A percentile compares a stretch with the other conserved stretches of the same genome.
Evolutionary conservation across 2,329 filamentous ascomycete species (phyloP).

Genomic region (Colletotrichum sp.): DNA sequence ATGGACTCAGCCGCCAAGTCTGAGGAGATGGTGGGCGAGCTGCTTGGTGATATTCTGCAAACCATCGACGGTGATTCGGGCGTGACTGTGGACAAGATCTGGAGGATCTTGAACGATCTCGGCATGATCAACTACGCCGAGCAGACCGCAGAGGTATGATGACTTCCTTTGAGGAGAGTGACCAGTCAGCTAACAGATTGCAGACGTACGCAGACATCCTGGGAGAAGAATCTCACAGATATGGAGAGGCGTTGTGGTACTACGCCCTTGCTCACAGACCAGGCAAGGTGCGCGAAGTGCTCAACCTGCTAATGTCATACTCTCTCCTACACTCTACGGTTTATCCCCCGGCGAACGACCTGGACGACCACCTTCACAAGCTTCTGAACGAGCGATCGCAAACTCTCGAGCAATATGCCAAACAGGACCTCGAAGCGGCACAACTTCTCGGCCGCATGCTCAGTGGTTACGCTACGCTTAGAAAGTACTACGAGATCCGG

Average conservation of each 20-base stretch:
- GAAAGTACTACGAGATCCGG: slow-evolving; percentile 88
- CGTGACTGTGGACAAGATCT: slow-evolving; percentile 80
- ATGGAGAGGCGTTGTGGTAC: slow-evolving; percentile 87
- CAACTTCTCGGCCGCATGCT: slow-evolving; percentile 84
- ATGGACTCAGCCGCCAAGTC: slow-evolving; percentile 76
- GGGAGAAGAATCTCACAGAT: slow-evolving; percentile 74
- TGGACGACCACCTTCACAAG: slow-evolving; percentile 74
- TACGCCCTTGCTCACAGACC: slow-evolving; percentile 84
- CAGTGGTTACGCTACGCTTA: slow-evolving; percentile 89
- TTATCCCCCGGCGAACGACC: slow-evolving; percentile 72
- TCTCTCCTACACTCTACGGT: slow-evolving; percentile 85
- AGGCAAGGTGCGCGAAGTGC: slow-evolving; percentile 81
- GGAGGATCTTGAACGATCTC: slow-evolving; percentile 77
- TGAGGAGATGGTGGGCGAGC: slow-evolving; percentile 74
- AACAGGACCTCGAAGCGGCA: slow-evolving; percentile 80
- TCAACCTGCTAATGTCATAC: slow-evolving; percentile 86
- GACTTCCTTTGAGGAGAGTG: not conserved
- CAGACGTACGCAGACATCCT: slow-evolving; percentile 86
- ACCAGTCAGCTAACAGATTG: slow-evolving; percentile 26
- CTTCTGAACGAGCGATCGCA: slow-evolving; percentile 75
- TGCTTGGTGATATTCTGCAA: slow-evolving; percentile 72
- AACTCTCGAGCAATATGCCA: slow-evolving; percentile 74
- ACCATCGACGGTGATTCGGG: slow-evolving; percentile 69
- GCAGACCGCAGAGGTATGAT: slow-evolving; percentile 78
- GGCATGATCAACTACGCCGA: slow-evolving; percentile 81